Base-by-base conservation (phyloP, 768 basidiomycete species). In the Dioszegia hungarica region DNA sequence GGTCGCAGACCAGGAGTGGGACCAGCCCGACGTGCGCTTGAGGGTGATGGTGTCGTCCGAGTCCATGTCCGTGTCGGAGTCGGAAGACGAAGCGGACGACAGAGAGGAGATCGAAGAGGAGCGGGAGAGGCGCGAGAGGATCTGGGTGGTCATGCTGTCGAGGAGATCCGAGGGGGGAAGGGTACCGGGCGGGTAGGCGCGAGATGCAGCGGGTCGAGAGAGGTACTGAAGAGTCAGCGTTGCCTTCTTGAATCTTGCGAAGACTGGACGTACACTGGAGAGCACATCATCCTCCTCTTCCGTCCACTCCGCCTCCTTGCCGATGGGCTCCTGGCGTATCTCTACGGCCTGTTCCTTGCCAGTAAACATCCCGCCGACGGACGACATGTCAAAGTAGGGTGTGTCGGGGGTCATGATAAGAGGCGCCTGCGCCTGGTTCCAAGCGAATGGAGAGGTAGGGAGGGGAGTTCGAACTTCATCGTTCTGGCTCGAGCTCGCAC, bases 101-200 rank as follows among this genome's bases (percentile, higher is more conserved):
- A 38, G 38, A 14, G 50, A 52, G 31, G 54, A 52, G 29, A 43
- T 22, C 39, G 47, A 41, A 5, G 57, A 43, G 43, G 44, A 59
- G 34, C 63, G 70, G 46, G 57, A 58, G 15, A 58, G 54, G 9
- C 25, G 22, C 10, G 57, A 54, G 6, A 70, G 52, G 43, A 73
- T 60, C 37, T 70, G 66, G 24, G 64, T 62, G 12, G 72, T 70
- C 22, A 73, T 60, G 25, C 64, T 62, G 44, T 73, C 72, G 20
- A 73, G 54, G 20, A 68, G 67, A 5, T 49, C 59, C 1, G 72
- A 37, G 9, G 72, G 72, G 2, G 72, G 72, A 1, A 73, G 54
- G 5, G 68, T 70, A 2, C 66, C 68, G 22, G 72, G 72, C 3
- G 72, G 72, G 41, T 70, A 73, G 6, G 66, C 11, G 64, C 56